Conservation (phyloP, 305 asterid species). For the Lippia alba region DNA sequence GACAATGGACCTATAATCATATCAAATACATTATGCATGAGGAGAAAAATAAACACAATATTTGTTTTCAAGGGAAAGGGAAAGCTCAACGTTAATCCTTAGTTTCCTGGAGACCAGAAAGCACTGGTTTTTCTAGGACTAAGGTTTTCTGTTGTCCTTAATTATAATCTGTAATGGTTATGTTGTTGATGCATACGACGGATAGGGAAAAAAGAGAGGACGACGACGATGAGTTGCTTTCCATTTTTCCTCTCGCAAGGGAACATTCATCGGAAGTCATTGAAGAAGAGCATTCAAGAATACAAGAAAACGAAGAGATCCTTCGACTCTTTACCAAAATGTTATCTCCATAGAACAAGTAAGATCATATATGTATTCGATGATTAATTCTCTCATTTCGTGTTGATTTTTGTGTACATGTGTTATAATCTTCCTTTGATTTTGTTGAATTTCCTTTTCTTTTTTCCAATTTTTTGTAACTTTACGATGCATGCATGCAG, state of each 20-base stretch:
- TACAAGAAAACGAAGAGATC: conserved; percentile 38
- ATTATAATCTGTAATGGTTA: background rate
- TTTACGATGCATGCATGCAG: no score
- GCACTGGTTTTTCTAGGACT: conserved; percentile 32
- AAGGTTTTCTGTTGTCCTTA: conserved; percentile 2
- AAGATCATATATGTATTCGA: background rate
- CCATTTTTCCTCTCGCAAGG: conserved; percentile 47
- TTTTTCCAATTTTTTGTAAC: no score
- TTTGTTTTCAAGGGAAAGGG: conserved; percentile 10
- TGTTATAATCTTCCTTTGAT: background rate
- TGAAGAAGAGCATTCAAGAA: conserved; percentile 46
- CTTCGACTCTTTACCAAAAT: conserved; percentile 42
- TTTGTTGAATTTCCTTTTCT: no score
- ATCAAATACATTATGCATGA: background rate
- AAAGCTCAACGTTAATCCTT: conserved; percentile 3
- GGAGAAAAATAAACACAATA: background rate
- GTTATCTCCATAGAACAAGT: conserved; percentile 46
- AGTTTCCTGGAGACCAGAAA: conserved; percentile 26
- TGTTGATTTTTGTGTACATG: background rate
- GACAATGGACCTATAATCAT: background rate
- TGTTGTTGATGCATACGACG: background rate
- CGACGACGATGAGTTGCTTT: conserved; percentile 52
- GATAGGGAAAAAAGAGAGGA: background rate
- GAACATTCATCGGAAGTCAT: conserved; percentile 35
- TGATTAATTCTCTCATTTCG: background rate